Evolutionary conservation across 148 eudicot genomes (phyloP).

Genomic region (Cornus suecica): DNA sequence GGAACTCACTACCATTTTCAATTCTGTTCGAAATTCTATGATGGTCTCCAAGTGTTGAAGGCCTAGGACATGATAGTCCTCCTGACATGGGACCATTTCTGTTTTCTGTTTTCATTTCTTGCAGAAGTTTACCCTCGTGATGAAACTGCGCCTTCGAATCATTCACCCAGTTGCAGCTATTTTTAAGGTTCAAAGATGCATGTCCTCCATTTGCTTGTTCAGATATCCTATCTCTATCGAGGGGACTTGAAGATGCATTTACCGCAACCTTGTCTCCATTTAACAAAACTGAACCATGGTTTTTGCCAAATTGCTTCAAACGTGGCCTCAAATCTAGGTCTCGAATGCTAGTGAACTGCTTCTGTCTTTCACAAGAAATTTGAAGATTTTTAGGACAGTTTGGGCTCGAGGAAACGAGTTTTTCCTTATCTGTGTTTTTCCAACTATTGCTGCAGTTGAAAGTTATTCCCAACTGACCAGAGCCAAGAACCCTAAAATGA

Average conservation of each 20-base stretch:
- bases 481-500: slow-evolving; percentile 15
- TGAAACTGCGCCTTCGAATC: slow-evolving; percentile 3
- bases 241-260: background rate
- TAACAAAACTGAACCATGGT: slow-evolving; percentile 6
- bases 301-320: background rate
- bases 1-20: slow-evolving; percentile 3
- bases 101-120: slow-evolving; percentile 15
- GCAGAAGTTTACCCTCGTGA: slow-evolving; percentile 4
- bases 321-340: slow-evolving; percentile 8
- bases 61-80: slow-evolving; percentile 12
- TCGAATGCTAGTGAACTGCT: background rate
- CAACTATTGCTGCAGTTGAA: slow-evolving; percentile 1
- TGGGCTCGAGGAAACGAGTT: background rate
- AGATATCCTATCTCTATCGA: background rate
- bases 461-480: slow-evolving; percentile 10
- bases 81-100: slow-evolving; percentile 17
- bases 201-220: background rate
- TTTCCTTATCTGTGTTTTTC: slow-evolving; percentile 13
- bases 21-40: background rate
- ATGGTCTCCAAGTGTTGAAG: slow-evolving; percentile 8
- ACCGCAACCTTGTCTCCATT: slow-evolving; percentile 4
- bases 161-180: background rate
- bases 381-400: slow-evolving; percentile 12
- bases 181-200: background rate
- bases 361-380: slow-evolving; percentile 4